A percentile compares a stretch with the other conserved stretches of the same genome.
Evolutionary conservation across 164 flowering plant genomes (phyloP).

Genomic region (Echeveria elegans): DNA sequence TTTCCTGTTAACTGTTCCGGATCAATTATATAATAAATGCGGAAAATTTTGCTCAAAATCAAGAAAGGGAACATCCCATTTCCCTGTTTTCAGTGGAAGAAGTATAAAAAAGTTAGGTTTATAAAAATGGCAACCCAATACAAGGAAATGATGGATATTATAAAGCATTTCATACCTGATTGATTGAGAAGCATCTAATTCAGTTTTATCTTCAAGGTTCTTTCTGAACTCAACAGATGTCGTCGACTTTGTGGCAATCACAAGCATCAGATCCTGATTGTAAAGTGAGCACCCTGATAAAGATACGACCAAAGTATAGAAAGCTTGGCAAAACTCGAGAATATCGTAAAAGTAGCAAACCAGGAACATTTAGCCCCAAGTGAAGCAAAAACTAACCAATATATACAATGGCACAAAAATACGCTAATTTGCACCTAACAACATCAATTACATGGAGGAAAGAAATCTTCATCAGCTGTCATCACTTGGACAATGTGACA

Average conservation of each 20-base stretch:
- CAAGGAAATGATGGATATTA: neutral
- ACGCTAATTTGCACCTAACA: too few species aligned
- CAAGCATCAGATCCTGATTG: neutral
- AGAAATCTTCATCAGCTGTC: too few species aligned
- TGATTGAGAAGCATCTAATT: conserved; percentile 1
- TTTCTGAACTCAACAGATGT: neutral
- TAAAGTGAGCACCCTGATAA: neutral
- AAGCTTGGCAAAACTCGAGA: neutral
- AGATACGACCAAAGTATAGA: neutral
- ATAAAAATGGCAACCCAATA: neutral
- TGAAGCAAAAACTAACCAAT: neutral
- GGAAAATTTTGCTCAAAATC: too few species aligned
- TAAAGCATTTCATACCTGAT: neutral
- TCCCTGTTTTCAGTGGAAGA: too few species aligned
- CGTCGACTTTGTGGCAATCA: neutral
- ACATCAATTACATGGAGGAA: too few species aligned
- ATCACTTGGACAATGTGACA: too few species aligned
- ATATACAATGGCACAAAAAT: neutral
- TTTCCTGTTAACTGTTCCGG: too few species aligned
- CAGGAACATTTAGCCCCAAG: neutral
- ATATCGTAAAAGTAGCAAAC: neutral
- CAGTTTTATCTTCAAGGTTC: neutral
- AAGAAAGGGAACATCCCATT: too few species aligned
- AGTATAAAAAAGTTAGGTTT: neutral
- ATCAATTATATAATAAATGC: too few species aligned